Evolutionary conservation across 2,329 filamentous ascomycete genomes (phyloP), one percentile per base, ranked within the genome.

Genomic region (Macrophomina pseudophaseolina): DNA sequence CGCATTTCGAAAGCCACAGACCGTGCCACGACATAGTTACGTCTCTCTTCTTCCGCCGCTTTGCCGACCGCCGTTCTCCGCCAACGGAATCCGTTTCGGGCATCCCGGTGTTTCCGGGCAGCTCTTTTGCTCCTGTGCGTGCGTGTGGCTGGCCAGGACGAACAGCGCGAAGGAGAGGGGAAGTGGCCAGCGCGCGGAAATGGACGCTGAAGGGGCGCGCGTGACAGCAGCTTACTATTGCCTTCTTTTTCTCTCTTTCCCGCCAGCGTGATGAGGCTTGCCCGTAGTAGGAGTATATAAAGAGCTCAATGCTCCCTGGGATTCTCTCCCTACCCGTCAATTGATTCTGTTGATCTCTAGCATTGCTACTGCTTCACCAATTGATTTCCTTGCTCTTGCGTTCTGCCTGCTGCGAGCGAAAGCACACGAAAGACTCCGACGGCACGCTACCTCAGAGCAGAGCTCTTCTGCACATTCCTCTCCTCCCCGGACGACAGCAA

Each of bases 81-180:
- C 30, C 1, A 53, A 23, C 56, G 56, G 56, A 42, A 46, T 8
- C 56, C 56, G 28, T 44, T 59, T 48, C 56, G 56, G 54, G 56
- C 56, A 59, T 46, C 40, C 56, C 56, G 56, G 56, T 46, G 28
- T 40, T 33, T 8, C 40, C 18, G 12, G n/a, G 14, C 14, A 38
- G 35, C 6, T 23, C 8, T 53, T 16, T 11, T 33, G 23, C 23
- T 23, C n/a, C 23, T 28, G 35, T 40, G 14, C 6, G 53, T n/a
- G 33, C 5, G 14, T 30, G 53, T 58, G 54, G 54, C 54, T 58
- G 42, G 54, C 23, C 48, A 51, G 48, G 18, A 28, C 8, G 18
- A 30, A n/a, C 9, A 23, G 28, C 30, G 18, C 5, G 32, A 35
- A 18, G 12, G 33, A 54, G 54, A 18, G 38, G 38, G 54, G 51